Evolutionary conservation across 306 rosid genomes (phyloP).

Genomic region (Sicyos edulis): DNA sequence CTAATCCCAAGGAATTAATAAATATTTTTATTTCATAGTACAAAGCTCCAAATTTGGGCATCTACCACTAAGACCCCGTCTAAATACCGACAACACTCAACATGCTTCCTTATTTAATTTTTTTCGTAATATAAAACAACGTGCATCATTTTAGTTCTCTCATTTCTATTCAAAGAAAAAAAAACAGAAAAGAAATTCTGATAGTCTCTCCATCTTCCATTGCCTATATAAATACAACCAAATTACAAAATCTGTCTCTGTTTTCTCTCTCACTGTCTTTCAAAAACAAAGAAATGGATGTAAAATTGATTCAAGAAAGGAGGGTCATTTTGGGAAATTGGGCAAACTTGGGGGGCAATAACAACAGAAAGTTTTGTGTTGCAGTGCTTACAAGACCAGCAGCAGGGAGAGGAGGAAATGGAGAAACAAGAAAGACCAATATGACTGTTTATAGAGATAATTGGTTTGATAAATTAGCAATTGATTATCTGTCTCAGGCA

Average conservation of each 20-base stretch:
- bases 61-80: not conserved
- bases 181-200: too few relatives aligned
- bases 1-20: not conserved
- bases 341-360: slow-evolving; percentile 1
- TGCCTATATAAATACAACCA: not conserved
- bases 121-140: too few relatives aligned
- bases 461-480: slow-evolving; percentile 70
- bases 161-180: too few relatives aligned
- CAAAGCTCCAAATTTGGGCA: slow-evolving; percentile 7
- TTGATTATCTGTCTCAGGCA: slow-evolving; percentile 51
- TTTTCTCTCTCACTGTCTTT: not conserved
- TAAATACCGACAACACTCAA: not conserved
- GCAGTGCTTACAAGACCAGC: slow-evolving; percentile 51
- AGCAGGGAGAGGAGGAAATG: slow-evolving; percentile 22
- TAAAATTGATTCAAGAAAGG: slow-evolving; percentile 30
- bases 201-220: not conserved
- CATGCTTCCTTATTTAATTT: not conserved
- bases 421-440: slow-evolving; percentile 26
- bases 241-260: not conserved
- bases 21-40: not conserved
- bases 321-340: slow-evolving; percentile 26
- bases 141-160: not conserved
- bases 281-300: slow-evolving; percentile 48
- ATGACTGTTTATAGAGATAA: slow-evolving; percentile 33
- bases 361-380: slow-evolving; percentile 26